Percentiles rank a stretch among this genome's conserved stretches.
Conservation (phyloP, 495 filamentous ascomycete species). For the Trichoderma gamsii region DNA sequence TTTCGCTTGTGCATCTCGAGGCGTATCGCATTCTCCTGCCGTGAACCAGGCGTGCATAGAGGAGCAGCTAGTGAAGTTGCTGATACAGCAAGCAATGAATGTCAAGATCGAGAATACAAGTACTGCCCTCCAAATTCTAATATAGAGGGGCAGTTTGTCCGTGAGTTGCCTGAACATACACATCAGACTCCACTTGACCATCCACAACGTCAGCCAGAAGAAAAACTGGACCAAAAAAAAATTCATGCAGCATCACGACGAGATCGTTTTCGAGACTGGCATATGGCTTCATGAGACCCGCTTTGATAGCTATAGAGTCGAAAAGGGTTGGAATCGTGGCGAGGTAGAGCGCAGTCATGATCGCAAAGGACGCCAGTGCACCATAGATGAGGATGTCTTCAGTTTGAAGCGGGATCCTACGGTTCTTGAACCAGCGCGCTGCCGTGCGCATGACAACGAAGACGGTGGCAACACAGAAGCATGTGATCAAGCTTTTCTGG, state of each 20-base stretch:
- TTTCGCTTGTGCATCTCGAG: conserved; percentile 31
- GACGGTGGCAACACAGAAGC: conserved; percentile 17
- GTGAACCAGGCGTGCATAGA: conserved; percentile 38
- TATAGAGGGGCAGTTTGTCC: conserved; percentile 26
- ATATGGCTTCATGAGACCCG: conserved; percentile 21
- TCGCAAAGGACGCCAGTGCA: conserved; percentile 29
- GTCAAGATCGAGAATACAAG: conserved; percentile 29
- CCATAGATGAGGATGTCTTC: conserved; percentile 31
- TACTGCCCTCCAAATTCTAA: conserved; percentile 36
- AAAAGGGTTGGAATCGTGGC: conserved; percentile 29
- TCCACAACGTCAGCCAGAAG: conserved; percentile 43
- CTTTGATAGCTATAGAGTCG: conserved; percentile 20
- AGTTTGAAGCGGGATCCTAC: conserved; percentile 20
- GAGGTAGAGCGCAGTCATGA: conserved; percentile 33
- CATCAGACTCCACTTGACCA: conserved; percentile 41
- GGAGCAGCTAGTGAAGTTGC: conserved; percentile 33
- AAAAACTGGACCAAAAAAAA: conserved; percentile 39
- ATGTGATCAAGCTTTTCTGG: conserved; percentile 19
- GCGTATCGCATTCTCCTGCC: conserved; percentile 29
- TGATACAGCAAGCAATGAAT: conserved; percentile 33
- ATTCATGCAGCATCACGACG: conserved; percentile 29
- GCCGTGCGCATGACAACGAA: conserved; percentile 18
- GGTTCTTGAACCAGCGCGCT: conserved; percentile 22
- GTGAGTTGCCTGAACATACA: conserved; percentile 38
- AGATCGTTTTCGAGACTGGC: conserved; percentile 24